phyloP scores from a whole-genome alignment of 768 basidiomycete species.

The Sporobolomyces phaffii region DNA sequence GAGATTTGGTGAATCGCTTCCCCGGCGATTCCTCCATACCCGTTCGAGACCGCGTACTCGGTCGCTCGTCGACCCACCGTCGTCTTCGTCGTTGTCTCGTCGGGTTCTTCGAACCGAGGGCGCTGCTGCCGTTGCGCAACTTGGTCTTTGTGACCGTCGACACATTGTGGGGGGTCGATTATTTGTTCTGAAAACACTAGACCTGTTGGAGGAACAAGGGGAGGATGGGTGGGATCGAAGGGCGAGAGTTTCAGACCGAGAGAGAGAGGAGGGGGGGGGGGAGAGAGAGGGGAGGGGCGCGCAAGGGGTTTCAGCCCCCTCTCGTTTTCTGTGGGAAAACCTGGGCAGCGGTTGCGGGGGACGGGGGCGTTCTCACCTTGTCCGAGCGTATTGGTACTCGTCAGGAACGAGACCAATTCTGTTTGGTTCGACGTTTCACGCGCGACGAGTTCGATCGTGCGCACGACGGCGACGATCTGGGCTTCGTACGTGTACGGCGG shows the following conservation, averaged over 20 bases:
- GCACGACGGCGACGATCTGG: conserved; percentile 59
- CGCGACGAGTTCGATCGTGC: conserved; percentile 51
- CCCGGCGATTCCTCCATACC: conserved; percentile 68
- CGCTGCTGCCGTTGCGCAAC: conserved; percentile 14
- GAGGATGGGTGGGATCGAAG: no score
- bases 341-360: not conserved
- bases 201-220: no score
- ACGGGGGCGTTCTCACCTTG: conserved; percentile 45
- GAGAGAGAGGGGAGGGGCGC: no score
- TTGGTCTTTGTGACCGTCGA: conserved; percentile 51
- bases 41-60: conserved; percentile 61
- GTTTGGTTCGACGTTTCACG: conserved; percentile 12
- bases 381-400: conserved; percentile 75
- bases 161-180: conserved; percentile 13
- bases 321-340: no score
- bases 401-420: conserved; percentile 65
- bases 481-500: conserved; percentile 64
- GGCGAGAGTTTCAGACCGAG: no score
- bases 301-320: no score
- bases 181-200: not conserved
- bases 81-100: conserved; percentile 5
- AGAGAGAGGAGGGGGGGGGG: not conserved
- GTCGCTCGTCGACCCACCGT: no score
- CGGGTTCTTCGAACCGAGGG: conserved; percentile 2
- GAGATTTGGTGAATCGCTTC: conserved; percentile 68